Base-by-base conservation (phyloP, 306 rosid genomes). In the Cercis canadensis region DNA sequence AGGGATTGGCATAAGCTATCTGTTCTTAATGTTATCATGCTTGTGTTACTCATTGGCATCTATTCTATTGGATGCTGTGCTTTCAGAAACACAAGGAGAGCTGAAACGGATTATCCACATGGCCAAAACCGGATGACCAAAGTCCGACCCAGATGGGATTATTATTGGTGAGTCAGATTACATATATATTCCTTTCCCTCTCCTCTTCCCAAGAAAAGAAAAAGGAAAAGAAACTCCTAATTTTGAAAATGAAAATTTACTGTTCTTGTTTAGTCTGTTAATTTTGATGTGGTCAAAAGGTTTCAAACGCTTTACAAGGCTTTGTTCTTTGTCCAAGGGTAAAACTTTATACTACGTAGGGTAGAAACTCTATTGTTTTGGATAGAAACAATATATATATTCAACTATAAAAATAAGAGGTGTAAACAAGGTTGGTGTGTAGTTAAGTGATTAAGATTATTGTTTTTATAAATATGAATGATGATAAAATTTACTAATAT, bases 31-130 rank as follows among this genome's bases (percentile, higher is more conserved):
- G 82, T 95, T 13, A 76, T 86, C 39, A 45, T 91, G 80, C 75
- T 91, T 31, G 76, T 91, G 17, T 45, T 91, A 33, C 97, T 95
- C 62, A 92, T 95, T 4, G 96, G 79, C 7, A 73, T 91, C 16
- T 95, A 91, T 62, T 89, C 84, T 3, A 86, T 91, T 8, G 99
- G 99, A 0, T 95, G 96, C 80, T 95, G 99, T 62, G 99, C 99
- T 45, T 95, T 89, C 76, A 87, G 66, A 53, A 95, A 95, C 81
- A 78, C 96, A 8, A 83, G 72, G 21, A 65, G 99, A 60, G 92
- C 92, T 11, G 83, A 80, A 73, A 79, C 96, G 0, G 96, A 89
- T 72, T 84, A 95, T 55, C 92, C 90, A 0, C 77, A 91, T 17
- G 99, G 97, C 5, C 77, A 85, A 63, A 89, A 91, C 68, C 80